Base-by-base conservation (phyloP, 2,329 filamentous ascomycete species). In the Colletotrichum viniferum region DNA sequence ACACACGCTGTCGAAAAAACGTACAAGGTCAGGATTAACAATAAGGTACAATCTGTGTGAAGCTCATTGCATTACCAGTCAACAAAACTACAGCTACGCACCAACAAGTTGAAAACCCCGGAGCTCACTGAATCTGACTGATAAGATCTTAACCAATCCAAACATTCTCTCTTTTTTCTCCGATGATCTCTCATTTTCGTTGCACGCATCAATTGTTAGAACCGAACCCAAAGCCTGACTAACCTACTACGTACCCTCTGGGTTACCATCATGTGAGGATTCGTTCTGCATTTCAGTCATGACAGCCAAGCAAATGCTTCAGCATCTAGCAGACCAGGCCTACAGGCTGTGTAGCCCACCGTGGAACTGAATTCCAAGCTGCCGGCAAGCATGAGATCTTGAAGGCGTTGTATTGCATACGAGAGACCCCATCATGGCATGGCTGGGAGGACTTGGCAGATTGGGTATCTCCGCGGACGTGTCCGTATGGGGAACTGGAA, bases 71-170 rank as follows among this genome's bases (percentile, higher is more conserved):
- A n/a, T 43, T n/a, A n/a, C 9, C 18, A 21, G 38, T n/a, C 38
- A 10, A 4, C 18, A 3, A 12, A 12, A 18, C 12, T 0, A n/a
- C 2, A 48, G 16, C 18, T 48, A 0, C 3, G 5, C 18, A 1
- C 10, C 18, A n/a, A n/a, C 5, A 48, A 0, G 5, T n/a, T 48
- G 38, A 48, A 48, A 12, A 48, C 18, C 18, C 38, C 9, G 38
- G 18, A n/a, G 38, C 18, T 48, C 9, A 5, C 4, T 48, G 18
- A n/a, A 10, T n/a, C 38, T n/a, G 2, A 48, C 3, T n/a, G 18
- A 12, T 1, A 48, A 3, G 9, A 12, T 21, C 38, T 12, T n/a
- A n/a, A 1, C 7, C 16, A 48, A 48, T 2, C 0, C 38, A 12
- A 9, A n/a, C 4, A n/a, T 48, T n/a, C 9, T 48, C 18, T n/a